Evolutionary conservation across 148 eudicot genomes (phyloP), one percentile per base, ranked within the genome.

Genomic region (Rhododendron vialii): DNA sequence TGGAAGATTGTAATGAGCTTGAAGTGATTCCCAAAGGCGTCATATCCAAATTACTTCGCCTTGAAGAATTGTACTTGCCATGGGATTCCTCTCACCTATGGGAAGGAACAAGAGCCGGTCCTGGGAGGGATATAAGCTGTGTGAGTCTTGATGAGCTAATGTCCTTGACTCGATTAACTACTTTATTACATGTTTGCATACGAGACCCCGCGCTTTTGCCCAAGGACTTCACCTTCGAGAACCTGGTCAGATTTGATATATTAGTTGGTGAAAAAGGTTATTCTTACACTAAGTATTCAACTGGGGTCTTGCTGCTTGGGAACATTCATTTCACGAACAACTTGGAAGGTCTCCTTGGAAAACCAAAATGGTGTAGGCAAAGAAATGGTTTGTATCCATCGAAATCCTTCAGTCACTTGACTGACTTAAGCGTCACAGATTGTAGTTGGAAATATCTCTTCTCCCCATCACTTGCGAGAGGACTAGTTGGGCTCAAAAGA

Each of bases 1-100:
- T 61, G 0, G 1, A 3, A 6, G n/a, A n/a, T n/a, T 61, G 69
- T 61, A 0, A 2, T 0, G 0, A 1, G 0, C 28, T 61, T 24
- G 28, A 5, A 22, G 26, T 61, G 69, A 24, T 61, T 61, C 28
- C 11, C 10, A 8, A 6, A 61, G 69, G 69, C 11, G 11, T 61
- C 11, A 22, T 61, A 7, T 61, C 69, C 26, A 24, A 61, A 61
- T 61, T 61, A 24, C 1, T 24, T 61, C 2, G 26, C 69, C 69
- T 61, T 61, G 28, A 61, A 61, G 28, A 61, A 7, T 61, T 61
- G 12, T 24, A 24, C 11, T 2, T 61, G 69, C 69, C 69, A 20
- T 1, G 3, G 69, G 1, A 0, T n/a, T n/a, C n/a, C n/a, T n/a
- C n/a, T n/a, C n/a, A 2, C 24, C 7, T 61, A 1, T 61, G 69